Conservation (phyloP, 768 basidiomycete genomes). For the Phaffia tasmanica region DNA sequence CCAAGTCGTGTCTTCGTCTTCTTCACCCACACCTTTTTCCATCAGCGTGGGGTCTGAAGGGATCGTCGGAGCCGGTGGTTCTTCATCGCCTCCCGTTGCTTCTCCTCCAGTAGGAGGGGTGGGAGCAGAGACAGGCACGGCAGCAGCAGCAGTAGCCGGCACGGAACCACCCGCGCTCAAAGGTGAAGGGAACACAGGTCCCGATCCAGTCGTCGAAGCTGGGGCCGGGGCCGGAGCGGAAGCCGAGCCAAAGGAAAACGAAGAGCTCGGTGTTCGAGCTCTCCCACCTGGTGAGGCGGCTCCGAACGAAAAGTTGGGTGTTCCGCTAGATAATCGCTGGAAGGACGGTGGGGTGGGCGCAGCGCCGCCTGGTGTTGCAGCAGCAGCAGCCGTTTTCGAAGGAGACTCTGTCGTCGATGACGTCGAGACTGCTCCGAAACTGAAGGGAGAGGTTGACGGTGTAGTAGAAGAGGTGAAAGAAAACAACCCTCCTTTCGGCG, state of each 20-base stretch:
- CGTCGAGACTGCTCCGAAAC: neutral
- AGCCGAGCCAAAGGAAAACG: conserved; percentile 4
- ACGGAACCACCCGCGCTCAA: neutral
- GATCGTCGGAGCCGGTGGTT: conserved; percentile 24
- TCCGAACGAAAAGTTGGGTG: conserved; percentile 26
- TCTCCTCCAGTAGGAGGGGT: neutral
- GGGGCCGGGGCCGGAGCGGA: neutral
- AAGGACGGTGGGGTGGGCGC: conserved; percentile 16
- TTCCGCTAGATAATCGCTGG: conserved; percentile 19
- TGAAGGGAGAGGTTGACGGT: neutral
- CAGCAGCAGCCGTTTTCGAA: neutral
- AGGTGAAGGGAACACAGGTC: conserved; percentile 15
- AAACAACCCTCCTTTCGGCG: conserved; percentile 3
- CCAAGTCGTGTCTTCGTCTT: conserved; percentile 18
- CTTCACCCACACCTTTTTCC: conserved; percentile 21
- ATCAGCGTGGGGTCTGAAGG: conserved; percentile 25
- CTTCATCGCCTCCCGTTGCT: conserved; percentile 2
- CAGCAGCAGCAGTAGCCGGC: neutral
- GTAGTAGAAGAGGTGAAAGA: conserved; percentile 18
- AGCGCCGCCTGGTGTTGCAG: neutral
- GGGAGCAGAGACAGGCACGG: neutral
- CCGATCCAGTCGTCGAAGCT: conserved; percentile 4
- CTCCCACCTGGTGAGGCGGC: conserved; percentile 6
- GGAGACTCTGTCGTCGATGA: neutral
- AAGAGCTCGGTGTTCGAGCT: neutral